A percentile compares a stretch with the other conserved stretches of the same genome.
Conservation (phyloP, 2,329 filamentous ascomycete species). For the Sclerotinia subarctica region DNA sequence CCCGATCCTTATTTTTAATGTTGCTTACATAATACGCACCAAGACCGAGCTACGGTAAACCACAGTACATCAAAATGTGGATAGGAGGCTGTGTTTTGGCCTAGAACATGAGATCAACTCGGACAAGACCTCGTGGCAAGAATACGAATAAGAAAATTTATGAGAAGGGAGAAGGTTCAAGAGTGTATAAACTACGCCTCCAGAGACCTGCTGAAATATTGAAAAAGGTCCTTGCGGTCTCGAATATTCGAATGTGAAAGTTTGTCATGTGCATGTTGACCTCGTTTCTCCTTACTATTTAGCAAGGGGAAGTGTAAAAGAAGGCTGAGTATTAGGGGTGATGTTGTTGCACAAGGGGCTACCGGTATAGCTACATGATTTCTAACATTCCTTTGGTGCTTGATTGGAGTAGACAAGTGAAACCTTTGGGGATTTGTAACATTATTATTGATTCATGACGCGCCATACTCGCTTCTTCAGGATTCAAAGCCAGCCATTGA, state of each 20-base stretch:
- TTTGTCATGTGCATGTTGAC: background rate
- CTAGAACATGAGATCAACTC: constrained; percentile 7
- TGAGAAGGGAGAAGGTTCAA: background rate
- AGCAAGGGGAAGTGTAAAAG: constrained; percentile 10
- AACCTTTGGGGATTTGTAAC: constrained; percentile 8
- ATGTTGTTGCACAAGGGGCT: constrained; percentile 6
- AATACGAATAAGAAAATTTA: constrained; percentile 8
- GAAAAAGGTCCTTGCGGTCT: constrained; percentile 13
- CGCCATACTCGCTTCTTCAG: background rate
- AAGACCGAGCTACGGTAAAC: background rate
- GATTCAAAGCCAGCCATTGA: background rate
- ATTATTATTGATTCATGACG: background rate
- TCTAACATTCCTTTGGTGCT: background rate
- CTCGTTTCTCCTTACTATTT: background rate
- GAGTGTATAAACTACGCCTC: constrained; percentile 15
- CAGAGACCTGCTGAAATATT: constrained; percentile 12
- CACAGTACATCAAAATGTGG: background rate
- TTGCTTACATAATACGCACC: background rate
- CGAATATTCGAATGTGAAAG: background rate
- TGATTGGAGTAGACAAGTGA: constrained; percentile 10
- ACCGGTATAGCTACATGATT: constrained; percentile 2
- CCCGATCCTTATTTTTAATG: background rate
- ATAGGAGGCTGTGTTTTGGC: constrained; percentile 12
- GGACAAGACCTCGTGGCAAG: constrained; percentile 5
- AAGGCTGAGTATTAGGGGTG: constrained; percentile 13